phyloP scores from a whole-genome alignment of 2,329 filamentous ascomycete species.

The Emydomyces testavorans region DNA sequence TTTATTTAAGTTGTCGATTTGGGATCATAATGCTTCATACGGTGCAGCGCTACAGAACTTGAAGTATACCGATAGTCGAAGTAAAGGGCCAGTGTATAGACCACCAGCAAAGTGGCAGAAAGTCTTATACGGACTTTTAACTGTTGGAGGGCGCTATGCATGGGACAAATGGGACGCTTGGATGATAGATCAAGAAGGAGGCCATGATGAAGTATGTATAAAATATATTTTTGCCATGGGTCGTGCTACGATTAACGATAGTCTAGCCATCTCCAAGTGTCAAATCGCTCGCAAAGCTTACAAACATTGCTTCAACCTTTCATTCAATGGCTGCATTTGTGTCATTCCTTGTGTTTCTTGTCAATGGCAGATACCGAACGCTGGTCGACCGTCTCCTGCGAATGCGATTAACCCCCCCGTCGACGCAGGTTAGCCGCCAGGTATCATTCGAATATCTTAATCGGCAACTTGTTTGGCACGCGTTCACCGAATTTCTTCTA shows the following conservation, averaged over 20 bases:
- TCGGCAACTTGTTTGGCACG: conserved; percentile 95
- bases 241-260: not conserved
- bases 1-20: conserved; percentile 89
- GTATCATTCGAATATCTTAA: conserved; percentile 98
- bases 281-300: conserved; percentile 53
- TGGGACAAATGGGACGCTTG: conserved; percentile 90
- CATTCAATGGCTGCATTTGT: conserved; percentile 72
- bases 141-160: conserved; percentile 74
- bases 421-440: conserved; percentile 73
- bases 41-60: conserved; percentile 87
- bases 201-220: conserved; percentile 48
- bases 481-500: conserved; percentile 97
- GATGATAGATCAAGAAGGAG: conserved; percentile 64
- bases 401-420: conserved; percentile 74
- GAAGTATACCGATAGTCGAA: conserved; percentile 74
- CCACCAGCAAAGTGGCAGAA: conserved; percentile 76
- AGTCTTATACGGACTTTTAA: conserved; percentile 67
- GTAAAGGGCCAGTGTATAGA: conserved; percentile 48
- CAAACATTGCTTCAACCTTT: conserved; percentile 55
- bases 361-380: conserved; percentile 84
- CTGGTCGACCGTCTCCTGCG: conserved; percentile 73
- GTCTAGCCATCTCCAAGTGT: conserved; percentile 40
- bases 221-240: not conserved
- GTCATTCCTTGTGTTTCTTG: conserved; percentile 82
- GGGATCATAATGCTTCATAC: conserved; percentile 93